phyloP scores from a whole-genome alignment of 129 eudicot species.

The Artemisia annua region DNA sequence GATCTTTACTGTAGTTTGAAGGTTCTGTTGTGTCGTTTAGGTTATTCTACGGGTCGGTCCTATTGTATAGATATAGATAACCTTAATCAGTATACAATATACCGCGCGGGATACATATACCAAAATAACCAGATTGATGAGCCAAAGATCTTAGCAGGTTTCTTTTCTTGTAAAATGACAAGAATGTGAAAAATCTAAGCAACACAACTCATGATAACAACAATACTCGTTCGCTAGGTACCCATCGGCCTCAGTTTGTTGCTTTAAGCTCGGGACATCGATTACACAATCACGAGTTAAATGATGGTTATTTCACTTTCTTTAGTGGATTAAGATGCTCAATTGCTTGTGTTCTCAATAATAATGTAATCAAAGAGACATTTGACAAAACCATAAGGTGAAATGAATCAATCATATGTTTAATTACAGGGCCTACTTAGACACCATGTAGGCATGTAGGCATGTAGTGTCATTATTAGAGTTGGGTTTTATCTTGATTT shows the following conservation, averaged over 20 bases:
- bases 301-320: constrained; percentile 18
- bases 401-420: constrained; percentile 31
- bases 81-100: too few relatives aligned
- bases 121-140: too few relatives aligned
- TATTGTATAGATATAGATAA: too few relatives aligned
- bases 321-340: constrained; percentile 21
- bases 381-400: constrained; percentile 26
- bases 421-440: constrained; percentile 19
- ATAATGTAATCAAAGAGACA: constrained; percentile 27
- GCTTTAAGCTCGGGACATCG: constrained; percentile 15
- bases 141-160: too few relatives aligned
- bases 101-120: too few relatives aligned
- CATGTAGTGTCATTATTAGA: constrained; percentile 15
- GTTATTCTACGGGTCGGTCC: too few relatives aligned
- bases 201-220: background rate
- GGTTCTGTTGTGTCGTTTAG: too few relatives aligned
- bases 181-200: background rate
- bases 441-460: too few relatives aligned
- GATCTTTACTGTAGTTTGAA: too few relatives aligned
- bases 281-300: constrained; percentile 19
- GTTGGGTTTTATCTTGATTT: constrained; percentile 11
- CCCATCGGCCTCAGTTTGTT: background rate
- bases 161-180: background rate
- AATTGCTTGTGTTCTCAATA: constrained; percentile 40
- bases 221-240: background rate